Percentiles rank a stretch among this genome's conserved stretches.
Conservation (phyloP, 306 rosid species). For the Vigna angularis region DNA sequence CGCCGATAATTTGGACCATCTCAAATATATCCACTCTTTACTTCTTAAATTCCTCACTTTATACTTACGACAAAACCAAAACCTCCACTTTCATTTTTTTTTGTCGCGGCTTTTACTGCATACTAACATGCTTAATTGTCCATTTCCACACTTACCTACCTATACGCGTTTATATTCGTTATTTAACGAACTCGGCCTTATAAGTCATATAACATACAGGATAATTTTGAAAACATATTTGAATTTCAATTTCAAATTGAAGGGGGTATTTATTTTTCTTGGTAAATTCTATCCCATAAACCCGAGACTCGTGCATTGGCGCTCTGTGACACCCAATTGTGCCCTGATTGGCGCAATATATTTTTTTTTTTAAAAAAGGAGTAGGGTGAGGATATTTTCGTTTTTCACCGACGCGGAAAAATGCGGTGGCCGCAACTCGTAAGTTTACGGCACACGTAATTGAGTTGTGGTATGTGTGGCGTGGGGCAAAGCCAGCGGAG, state of each 20-base stretch:
- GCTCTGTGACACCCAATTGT: not conserved
- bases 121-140: too few relatives aligned
- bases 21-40: not conserved
- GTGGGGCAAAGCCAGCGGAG: slow-evolving; percentile 37
- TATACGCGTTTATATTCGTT: not conserved
- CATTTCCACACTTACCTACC: too few relatives aligned
- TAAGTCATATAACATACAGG: not conserved
- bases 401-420: slow-evolving; percentile 38
- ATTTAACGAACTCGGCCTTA: not conserved
- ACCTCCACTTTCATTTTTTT: too few relatives aligned
- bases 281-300: too few relatives aligned
- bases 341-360: slow-evolving; percentile 14
- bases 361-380: too few relatives aligned
- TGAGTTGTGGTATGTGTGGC: not conserved
- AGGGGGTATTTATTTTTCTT: too few relatives aligned
- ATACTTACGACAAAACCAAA: too few relatives aligned
- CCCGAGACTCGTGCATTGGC: too few relatives aligned
- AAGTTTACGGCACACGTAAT: slow-evolving; percentile 36
- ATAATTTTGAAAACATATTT: not conserved
- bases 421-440: not conserved
- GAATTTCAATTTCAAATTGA: not conserved
- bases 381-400: not conserved
- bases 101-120: too few relatives aligned
- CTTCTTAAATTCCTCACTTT: too few relatives aligned
- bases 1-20: slow-evolving; percentile 36